Evolutionary conservation across 805 yeast genomes (phyloP).

Genomic region (Cyberlindnera maritima): DNA sequence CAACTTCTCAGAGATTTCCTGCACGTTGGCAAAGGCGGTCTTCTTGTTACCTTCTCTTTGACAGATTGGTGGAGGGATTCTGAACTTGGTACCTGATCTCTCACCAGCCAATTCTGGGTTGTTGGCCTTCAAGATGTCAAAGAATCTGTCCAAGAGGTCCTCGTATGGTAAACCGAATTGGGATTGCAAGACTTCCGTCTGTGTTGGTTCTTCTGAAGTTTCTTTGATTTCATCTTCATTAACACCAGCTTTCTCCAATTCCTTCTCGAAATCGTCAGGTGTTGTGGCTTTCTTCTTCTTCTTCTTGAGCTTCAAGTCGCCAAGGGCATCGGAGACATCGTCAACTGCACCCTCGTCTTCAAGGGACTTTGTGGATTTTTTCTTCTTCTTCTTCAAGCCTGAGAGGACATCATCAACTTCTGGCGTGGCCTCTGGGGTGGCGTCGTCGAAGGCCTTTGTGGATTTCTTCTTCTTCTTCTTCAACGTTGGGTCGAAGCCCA

Average conservation of each 20-base stretch:
- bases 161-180: conserved; percentile 71
- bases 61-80: conserved; percentile 96
- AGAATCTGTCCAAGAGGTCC: conserved; percentile 78
- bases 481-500: conserved; percentile 71
- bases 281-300: conserved; percentile 77
- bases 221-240: conserved; percentile 40
- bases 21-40: conserved; percentile 94
- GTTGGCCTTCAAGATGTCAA: conserved; percentile 79
- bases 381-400: conserved; percentile 83
- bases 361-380: conserved; percentile 47
- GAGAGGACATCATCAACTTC: conserved; percentile 65
- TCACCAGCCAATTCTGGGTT: conserved; percentile 99
- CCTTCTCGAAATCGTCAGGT: conserved; percentile 82
- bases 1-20: conserved; percentile 88
- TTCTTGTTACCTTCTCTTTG: conserved; percentile 97
- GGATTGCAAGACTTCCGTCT: conserved; percentile 33
- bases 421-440: conserved; percentile 39
- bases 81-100: conserved; percentile 84
- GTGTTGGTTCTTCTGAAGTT: conserved; percentile 18
- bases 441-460: conserved; percentile 41
- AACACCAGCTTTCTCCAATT: conserved; percentile 87
- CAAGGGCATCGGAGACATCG: conserved; percentile 58
- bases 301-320: conserved; percentile 75
- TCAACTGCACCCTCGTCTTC: conserved; percentile 35
- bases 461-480: conserved; percentile 77